phyloP scores from a whole-genome alignment of 2,329 filamentous ascomycete species.

The Fonsecaea monophora region DNA sequence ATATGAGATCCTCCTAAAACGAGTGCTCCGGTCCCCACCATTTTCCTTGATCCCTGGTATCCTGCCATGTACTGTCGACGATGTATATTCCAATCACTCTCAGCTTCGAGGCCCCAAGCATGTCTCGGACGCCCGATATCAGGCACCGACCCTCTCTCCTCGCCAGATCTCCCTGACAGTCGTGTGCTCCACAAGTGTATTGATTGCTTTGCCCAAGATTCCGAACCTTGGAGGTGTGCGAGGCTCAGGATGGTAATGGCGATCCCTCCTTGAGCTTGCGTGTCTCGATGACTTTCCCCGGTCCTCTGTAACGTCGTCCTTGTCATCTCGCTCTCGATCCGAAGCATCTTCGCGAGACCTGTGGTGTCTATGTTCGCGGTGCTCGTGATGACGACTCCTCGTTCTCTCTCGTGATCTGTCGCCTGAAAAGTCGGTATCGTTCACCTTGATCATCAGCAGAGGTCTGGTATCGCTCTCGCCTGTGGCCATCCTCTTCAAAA shows the following conservation, averaged over 20 bases:
- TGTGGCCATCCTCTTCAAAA: slow-evolving; percentile 44
- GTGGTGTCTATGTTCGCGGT: slow-evolving; percentile 22
- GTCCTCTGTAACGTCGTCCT: slow-evolving; percentile 13
- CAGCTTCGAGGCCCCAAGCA: background rate
- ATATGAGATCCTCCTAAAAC: slow-evolving; percentile 21
- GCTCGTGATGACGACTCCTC: slow-evolving; percentile 19
- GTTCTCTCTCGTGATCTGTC: slow-evolving; percentile 21
- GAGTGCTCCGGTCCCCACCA: slow-evolving; percentile 6
- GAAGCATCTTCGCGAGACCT: slow-evolving; percentile 9
- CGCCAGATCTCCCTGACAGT: slow-evolving; percentile 25
- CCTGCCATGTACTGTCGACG: slow-evolving; percentile 13
- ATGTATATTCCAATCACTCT: background rate
- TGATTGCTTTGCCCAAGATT: slow-evolving; percentile 25
- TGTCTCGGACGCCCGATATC: slow-evolving; percentile 8
- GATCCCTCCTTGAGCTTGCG: slow-evolving; percentile 22
- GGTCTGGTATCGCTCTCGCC: slow-evolving; percentile 52
- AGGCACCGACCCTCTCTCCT: slow-evolving; percentile 27
- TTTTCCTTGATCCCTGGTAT: slow-evolving; percentile 1
- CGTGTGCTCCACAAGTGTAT: slow-evolving; percentile 26
- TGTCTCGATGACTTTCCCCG: slow-evolving; percentile 20
- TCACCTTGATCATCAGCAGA: slow-evolving; percentile 46
- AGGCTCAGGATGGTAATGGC: slow-evolving; percentile 21
- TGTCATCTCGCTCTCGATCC: slow-evolving; percentile 14
- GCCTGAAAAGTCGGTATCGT: slow-evolving; percentile 19
- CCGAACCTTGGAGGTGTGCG: slow-evolving; percentile 23